Evolutionary conservation across 2,329 filamentous ascomycete species (phyloP).

Genomic region (Clonostachys chloroleuca): DNA sequence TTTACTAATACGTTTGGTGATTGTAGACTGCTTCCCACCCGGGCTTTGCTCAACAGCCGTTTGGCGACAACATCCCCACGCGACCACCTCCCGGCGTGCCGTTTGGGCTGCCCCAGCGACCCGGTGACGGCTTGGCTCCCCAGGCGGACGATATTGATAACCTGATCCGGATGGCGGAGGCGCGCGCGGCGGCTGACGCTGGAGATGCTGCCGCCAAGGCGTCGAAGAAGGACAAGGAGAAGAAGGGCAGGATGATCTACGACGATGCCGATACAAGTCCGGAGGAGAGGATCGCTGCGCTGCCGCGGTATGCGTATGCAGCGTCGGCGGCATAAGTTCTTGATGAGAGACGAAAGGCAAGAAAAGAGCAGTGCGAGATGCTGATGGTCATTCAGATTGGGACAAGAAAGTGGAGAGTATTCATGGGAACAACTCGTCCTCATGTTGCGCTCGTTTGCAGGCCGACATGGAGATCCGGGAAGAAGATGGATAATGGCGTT

Average conservation of each 20-base stretch:
- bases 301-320: conserved; percentile 66
- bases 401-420: too few relatives aligned
- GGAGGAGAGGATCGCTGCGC: conserved; percentile 81
- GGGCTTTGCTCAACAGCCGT: too few relatives aligned
- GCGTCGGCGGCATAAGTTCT: too few relatives aligned
- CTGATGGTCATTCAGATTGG: too few relatives aligned
- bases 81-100: conserved; percentile 35
- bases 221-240: conserved; percentile 62
- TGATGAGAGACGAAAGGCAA: too few relatives aligned
- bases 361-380: too few relatives aligned
- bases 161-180: conserved; percentile 60
- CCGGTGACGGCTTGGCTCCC: conserved; percentile 24
- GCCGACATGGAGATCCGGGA: too few relatives aligned
- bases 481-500: too few relatives aligned
- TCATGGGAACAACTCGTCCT: too few relatives aligned
- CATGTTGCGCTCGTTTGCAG: too few relatives aligned
- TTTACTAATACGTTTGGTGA: too few relatives aligned
- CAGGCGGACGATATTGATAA: conserved; percentile 60
- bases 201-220: conserved; percentile 38
- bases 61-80: conserved; percentile 26
- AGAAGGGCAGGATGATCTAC: conserved; percentile 73
- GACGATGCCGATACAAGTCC: conserved; percentile 75
- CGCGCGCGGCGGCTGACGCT: conserved; percentile 44
- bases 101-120: conserved; percentile 39
- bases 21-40: too few relatives aligned